Percentiles rank a stretch among this genome's conserved stretches.
These are phyloP conservation scores for Sporobolomyces pararoseus DNA, from an alignment of 768 basidiomycete species.

Conservation along the genomic window DNA sequence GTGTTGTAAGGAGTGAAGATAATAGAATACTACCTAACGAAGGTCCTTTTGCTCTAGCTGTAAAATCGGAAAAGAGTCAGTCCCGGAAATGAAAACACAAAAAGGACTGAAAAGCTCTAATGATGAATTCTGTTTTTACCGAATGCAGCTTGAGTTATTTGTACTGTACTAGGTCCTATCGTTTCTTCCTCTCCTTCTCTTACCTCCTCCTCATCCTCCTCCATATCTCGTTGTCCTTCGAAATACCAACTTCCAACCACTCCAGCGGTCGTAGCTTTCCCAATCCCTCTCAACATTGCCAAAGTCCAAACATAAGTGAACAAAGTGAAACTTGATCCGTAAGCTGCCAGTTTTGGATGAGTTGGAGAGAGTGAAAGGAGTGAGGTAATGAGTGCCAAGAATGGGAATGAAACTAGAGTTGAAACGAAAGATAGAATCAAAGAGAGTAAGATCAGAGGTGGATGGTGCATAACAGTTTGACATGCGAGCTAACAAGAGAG, in stretches of 20 bases:
- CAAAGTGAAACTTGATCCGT: constrained; percentile 61
- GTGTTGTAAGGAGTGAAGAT: constrained; percentile 70
- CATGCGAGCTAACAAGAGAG: constrained; percentile 66
- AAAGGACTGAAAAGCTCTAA: no score
- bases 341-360: constrained; percentile 48
- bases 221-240: constrained; percentile 55
- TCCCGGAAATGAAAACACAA: no score
- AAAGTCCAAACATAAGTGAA: constrained; percentile 69
- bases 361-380: constrained; percentile 65
- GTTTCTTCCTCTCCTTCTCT: neutral
- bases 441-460: constrained; percentile 70
- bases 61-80: constrained; percentile 47
- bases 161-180: constrained; percentile 11
- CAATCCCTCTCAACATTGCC: constrained; percentile 71
- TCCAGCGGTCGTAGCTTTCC: constrained; percentile 71
- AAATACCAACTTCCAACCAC: constrained; percentile 94
- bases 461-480: constrained; percentile 65
- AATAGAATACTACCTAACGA: constrained; percentile 76
- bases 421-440: constrained; percentile 66
- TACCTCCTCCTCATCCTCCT: constrained; percentile 47
- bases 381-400: constrained; percentile 72
- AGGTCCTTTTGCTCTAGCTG: constrained; percentile 72
- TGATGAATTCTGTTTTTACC: no score
- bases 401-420: constrained; percentile 70
- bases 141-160: constrained; percentile 27